These are phyloP conservation scores for Crassisporium funariophilum DNA, from an alignment of 768 basidiomycete genomes.

Conservation along the genomic window DNA sequence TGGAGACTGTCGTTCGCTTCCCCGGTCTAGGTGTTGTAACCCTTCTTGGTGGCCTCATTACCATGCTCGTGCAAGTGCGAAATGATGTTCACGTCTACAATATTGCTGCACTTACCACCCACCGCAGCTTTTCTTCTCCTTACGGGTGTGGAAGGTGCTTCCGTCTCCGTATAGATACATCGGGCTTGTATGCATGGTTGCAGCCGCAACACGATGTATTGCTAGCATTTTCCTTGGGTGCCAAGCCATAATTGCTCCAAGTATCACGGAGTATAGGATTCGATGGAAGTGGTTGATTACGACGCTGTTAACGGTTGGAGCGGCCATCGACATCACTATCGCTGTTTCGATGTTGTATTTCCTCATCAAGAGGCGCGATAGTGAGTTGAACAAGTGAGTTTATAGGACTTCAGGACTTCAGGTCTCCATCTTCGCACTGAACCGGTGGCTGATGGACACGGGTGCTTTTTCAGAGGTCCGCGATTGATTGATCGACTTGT, in stretches of 20 bases:
- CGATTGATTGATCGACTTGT: too few species aligned
- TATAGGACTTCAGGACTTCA: too few species aligned
- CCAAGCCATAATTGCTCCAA: not conserved
- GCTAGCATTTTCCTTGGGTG: not conserved
- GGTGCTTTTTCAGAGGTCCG: too few species aligned
- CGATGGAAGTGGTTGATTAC: slow-evolving; percentile 2
- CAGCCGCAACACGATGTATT: not conserved
- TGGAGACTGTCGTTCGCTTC: too few species aligned
- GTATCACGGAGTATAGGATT: not conserved
- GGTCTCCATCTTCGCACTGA: too few species aligned
- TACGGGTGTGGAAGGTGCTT: not conserved
- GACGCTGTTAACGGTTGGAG: not conserved
- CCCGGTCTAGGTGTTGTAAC: not conserved
- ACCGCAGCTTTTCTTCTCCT: not conserved
- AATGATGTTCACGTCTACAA: not conserved
- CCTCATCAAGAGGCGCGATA: too few species aligned
- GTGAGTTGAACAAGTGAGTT: too few species aligned
- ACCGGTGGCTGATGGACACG: too few species aligned
- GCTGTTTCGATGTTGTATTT: not conserved
- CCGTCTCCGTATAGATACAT: not conserved
- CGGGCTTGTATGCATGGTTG: not conserved
- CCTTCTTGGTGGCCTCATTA: not conserved
- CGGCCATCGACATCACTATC: not conserved
- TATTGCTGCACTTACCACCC: not conserved
- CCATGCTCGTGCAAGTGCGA: not conserved